Conservation (phyloP, 140 eudicot species). For the Bidens hawaiensis region DNA sequence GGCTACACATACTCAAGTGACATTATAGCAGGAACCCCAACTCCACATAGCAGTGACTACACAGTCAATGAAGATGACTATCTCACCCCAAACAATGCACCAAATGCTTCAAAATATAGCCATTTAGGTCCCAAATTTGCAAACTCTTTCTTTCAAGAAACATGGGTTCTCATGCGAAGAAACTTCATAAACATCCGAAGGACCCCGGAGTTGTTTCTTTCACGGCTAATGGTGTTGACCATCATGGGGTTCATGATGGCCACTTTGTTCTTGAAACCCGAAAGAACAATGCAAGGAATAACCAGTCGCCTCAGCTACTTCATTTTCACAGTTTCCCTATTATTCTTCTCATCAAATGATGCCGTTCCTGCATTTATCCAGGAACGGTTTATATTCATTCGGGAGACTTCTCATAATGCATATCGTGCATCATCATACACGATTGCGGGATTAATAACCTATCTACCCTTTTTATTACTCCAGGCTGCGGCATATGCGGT, state of each 20-base stretch:
- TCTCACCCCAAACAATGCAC: conserved; percentile 48
- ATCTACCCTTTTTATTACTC: conserved; percentile 65
- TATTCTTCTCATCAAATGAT: conserved; percentile 81
- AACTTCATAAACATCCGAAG: conserved; percentile 66
- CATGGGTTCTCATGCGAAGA: conserved; percentile 68
- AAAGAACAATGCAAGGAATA: conserved; percentile 45
- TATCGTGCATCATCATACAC: conserved; percentile 80
- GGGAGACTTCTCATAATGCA: conserved; percentile 76
- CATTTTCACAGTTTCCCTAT: conserved; percentile 71
- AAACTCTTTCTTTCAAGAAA: conserved; percentile 61
- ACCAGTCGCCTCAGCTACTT: conserved; percentile 70
- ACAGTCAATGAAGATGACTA: conserved; percentile 78
- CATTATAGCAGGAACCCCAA: conserved; percentile 54
- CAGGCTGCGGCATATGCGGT: conserved; percentile 65
- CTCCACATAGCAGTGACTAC: conserved; percentile 82
- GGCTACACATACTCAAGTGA: conserved; percentile 63
- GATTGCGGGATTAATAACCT: conserved; percentile 58
- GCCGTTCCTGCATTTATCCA: conserved; percentile 90
- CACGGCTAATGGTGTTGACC: conserved; percentile 61
- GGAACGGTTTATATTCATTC: conserved; percentile 73
- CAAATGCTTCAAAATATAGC: conserved; percentile 21
- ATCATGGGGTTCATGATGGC: conserved; percentile 87
- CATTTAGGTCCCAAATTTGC: conserved; percentile 55
- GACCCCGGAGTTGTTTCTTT: conserved; percentile 74
- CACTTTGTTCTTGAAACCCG: conserved; percentile 54